phyloP scores from a whole-genome alignment of 2,329 filamentous ascomycete species.

The Grosmannia huntii region DNA sequence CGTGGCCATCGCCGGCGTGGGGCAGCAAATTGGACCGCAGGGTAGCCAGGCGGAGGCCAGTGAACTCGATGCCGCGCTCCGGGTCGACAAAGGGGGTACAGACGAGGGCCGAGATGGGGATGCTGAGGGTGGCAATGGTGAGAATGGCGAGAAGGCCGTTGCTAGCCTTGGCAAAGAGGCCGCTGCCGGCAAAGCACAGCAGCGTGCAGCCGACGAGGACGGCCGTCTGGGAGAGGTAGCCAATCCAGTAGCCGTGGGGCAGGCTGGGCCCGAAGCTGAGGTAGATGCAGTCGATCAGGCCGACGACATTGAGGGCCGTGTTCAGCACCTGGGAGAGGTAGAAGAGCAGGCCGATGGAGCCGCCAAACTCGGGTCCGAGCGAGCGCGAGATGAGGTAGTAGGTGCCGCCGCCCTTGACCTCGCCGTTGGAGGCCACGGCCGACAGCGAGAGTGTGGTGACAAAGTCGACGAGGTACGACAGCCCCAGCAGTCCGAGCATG shows the following conservation, averaged over 20 bases:
- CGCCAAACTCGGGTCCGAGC: conserved; percentile 77
- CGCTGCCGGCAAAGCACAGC: conserved; percentile 68
- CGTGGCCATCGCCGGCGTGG: conserved; percentile 44
- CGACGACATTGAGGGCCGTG: conserved; percentile 76
- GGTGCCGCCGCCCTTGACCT: conserved; percentile 74
- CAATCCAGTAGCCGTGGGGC: conserved; percentile 60
- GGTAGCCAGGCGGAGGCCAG: conserved; percentile 59
- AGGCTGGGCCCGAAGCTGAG: conserved; percentile 60
- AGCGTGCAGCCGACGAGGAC: conserved; percentile 59
- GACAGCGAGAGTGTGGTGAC: conserved; percentile 77
- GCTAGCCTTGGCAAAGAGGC: conserved; percentile 68
- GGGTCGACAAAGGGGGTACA: conserved; percentile 53
- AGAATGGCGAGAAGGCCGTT: conserved; percentile 63
- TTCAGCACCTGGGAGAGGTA: conserved; percentile 86
- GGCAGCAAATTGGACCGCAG: conserved; percentile 64
- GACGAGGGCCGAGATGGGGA: conserved; percentile 64
- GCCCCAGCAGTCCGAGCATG: conserved; percentile 61
- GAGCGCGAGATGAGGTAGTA: conserved; percentile 84
- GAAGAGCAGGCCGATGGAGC: conserved; percentile 77
- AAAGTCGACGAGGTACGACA: conserved; percentile 71
- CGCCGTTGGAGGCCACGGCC: conserved; percentile 80
- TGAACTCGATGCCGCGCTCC: conserved; percentile 57
- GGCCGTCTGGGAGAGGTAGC: conserved; percentile 62
- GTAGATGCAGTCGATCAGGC: conserved; percentile 69
- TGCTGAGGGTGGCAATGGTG: conserved; percentile 62